Base-by-base conservation (phyloP, 1,139 yeast genomes). In the Nakaseomyces glabratus region DNA sequence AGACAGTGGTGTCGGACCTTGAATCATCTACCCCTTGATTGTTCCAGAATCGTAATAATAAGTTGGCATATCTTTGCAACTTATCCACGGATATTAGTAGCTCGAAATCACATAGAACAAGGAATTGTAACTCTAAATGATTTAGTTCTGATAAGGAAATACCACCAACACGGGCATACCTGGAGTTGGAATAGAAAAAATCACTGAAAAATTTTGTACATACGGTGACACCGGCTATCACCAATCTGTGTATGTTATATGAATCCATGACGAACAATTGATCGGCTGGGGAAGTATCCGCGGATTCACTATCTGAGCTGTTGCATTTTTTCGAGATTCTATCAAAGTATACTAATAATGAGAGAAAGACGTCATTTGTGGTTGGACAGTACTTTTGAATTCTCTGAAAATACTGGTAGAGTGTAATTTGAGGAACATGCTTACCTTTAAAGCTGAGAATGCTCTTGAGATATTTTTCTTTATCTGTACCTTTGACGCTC, bases 121-220 rank as follows among this genome's bases (percentile, higher is more conserved):
- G 62, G 56, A 90, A 90, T 57, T 90, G 97, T 35, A 90, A 64
- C 58, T 90, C 99, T 46, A 90, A 66, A 60, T 85, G 90, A 55
- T 93, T 90, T 52, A 90, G 69, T 55, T 90, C 99, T 40, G 86
- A 95, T 38, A 88, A 69, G 6, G 97, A 95, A 38, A 90, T 69
- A 2, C 99, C 99, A 6, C 99, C 98, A 26, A 90, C 97, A 59
- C 90, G 85, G 16, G 98, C 97, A 57, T 93, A 90, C 44, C 99
- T 72, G 36, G 93, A 78, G 60, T 93, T 90, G 54, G 93, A 90
- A 68, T 93, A 90, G 57, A 90, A 93, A 35, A 90, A 86, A 61
- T 90, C 99, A 48, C 93, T 80, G 58, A 88, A 88, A 59, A 90
- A 93, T 62, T 90, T 90, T 28, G 95, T 82, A 16, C 95, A 85